These are phyloP conservation scores for Stagonosporopsis rhizophila DNA, from an alignment of 2,329 filamentous ascomycete species.

Conservation along the genomic window DNA sequence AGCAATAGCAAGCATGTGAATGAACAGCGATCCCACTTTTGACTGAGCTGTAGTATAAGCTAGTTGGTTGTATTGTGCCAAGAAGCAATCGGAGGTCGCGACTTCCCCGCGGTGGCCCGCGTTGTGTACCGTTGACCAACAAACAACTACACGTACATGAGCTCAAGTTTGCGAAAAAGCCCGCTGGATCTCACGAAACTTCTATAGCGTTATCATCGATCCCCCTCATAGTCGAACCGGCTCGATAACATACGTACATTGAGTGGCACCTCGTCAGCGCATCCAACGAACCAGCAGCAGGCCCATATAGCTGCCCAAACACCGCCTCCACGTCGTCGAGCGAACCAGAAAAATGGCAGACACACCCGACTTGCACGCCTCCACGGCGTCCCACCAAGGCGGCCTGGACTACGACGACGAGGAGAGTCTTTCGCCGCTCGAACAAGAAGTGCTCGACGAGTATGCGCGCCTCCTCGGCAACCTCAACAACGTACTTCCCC, in stretches of 20 bases:
- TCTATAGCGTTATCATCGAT: neutral
- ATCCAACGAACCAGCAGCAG: too few species aligned
- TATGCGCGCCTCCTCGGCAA: conserved; percentile 88
- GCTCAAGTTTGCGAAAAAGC: too few species aligned
- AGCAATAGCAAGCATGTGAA: conserved; percentile 11
- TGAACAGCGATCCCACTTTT: neutral
- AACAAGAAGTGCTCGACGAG: conserved; percentile 94
- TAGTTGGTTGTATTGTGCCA: neutral
- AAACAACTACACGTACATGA: neutral
- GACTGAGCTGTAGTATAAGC: neutral
- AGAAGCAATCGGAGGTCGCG: conserved; percentile 27
- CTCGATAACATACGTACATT: too few species aligned
- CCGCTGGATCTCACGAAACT: neutral
- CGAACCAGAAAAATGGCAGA: conserved; percentile 30
- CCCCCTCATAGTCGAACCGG: too few species aligned
- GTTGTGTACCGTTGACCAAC: neutral
- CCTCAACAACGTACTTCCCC: conserved; percentile 76
- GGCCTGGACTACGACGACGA: conserved; percentile 16
- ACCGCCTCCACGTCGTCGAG: too few species aligned
- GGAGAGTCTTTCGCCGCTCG: conserved; percentile 71
- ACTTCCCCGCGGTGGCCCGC: conserved; percentile 29
- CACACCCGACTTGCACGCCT: conserved; percentile 21
- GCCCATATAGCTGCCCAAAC: too few species aligned
- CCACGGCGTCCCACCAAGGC: conserved; percentile 24
- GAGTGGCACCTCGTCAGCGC: too few species aligned